Evolutionary conservation across 164 flowering plant species (phyloP).

Genomic region (Chloranthus sessilifolius): DNA sequence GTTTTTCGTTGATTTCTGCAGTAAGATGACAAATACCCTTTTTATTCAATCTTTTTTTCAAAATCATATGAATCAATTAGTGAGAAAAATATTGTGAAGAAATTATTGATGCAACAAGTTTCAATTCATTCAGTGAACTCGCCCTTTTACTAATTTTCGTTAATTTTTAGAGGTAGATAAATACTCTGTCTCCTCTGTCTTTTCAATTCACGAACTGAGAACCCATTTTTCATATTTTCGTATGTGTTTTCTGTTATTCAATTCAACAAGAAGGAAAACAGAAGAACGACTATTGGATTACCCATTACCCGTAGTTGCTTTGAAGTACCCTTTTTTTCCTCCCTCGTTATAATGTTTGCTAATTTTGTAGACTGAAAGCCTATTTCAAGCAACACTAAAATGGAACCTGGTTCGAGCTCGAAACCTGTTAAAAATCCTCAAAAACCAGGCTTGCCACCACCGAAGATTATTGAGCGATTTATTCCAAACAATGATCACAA

Average conservation of each 20-base stretch:
- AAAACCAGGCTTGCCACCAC: slow-evolving; percentile 31
- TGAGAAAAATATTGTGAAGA: too few species aligned
- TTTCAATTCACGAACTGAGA: neutral
- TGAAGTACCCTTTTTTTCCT: neutral
- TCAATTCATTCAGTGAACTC: neutral
- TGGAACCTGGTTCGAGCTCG: slow-evolving; percentile 69
- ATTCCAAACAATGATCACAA: slow-evolving; percentile 55
- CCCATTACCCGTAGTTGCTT: neutral
- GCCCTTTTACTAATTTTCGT: neutral
- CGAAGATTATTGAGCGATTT: slow-evolving; percentile 67
- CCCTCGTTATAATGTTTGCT: neutral
- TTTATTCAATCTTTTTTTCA: neutral
- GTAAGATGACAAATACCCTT: neutral
- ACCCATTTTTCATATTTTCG: neutral
- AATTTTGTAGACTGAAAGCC: neutral
- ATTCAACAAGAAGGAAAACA: neutral
- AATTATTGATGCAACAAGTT: too few species aligned
- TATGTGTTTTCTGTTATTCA: neutral
- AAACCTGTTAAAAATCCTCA: slow-evolving; percentile 27
- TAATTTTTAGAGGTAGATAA: neutral
- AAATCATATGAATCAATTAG: neutral
- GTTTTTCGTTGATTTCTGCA: too few species aligned
- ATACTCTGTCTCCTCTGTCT: neutral
- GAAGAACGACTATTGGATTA: too few species aligned
- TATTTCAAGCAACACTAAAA: slow-evolving; percentile 28